A percentile compares a stretch with the other conserved stretches of the same genome.
Evolutionary conservation across 2,329 filamentous ascomycete genomes (phyloP).

Genomic region (Hymenoscyphus fraxineus): DNA sequence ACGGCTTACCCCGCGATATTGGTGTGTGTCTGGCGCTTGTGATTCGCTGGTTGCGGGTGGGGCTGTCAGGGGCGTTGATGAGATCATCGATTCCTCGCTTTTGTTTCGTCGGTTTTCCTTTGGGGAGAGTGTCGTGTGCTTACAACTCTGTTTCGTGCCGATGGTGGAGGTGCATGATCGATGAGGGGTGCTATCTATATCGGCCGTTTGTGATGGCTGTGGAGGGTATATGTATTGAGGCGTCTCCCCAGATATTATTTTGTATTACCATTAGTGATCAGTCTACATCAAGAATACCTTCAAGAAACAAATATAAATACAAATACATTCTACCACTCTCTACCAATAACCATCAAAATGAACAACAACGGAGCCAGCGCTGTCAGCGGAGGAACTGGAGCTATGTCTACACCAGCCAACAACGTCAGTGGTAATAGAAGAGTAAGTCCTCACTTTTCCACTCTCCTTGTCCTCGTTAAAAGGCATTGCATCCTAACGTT

Average conservation of each 20-base stretch:
- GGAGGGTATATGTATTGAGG: background rate
- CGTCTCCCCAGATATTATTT: background rate
- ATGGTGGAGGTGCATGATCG: background rate
- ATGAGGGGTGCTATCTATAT: background rate
- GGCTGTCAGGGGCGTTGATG: background rate
- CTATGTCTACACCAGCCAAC: conserved; percentile 24
- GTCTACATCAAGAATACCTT: too few species aligned
- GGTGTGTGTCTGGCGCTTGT: background rate
- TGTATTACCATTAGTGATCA: background rate
- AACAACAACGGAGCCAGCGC: conserved; percentile 14
- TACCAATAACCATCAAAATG: conserved; percentile 2
- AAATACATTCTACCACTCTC: background rate
- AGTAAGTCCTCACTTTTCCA: conserved; percentile 18
- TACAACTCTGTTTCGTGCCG: background rate
- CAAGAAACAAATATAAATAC: background rate
- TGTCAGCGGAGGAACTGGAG: conserved; percentile 25
- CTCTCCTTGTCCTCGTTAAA: background rate
- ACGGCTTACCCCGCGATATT: background rate
- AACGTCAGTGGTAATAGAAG: conserved; percentile 24
- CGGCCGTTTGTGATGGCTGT: background rate
- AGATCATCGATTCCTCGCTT: background rate
- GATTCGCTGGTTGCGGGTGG: background rate
- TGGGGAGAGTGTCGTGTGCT: too few species aligned
- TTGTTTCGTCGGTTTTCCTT: background rate
- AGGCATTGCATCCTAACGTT: background rate